These are phyloP conservation scores for Gastrodia elata DNA, from an alignment of 106 monocot species.

Conservation along the genomic window DNA sequence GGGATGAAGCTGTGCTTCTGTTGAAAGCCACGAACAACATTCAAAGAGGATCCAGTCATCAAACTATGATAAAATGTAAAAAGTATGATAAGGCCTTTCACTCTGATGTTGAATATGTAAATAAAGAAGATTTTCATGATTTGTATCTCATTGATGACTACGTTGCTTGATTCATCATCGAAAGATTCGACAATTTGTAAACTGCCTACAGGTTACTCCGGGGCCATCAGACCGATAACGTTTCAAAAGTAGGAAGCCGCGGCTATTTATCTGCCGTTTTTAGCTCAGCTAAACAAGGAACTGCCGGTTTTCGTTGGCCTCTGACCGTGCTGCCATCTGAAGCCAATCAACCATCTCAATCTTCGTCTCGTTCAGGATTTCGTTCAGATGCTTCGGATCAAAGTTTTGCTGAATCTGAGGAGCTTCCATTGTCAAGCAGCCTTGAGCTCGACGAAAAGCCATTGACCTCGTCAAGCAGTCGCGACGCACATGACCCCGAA, in stretches of 20 bases:
- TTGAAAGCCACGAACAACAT: too few relatives aligned
- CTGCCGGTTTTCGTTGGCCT: slow-evolving; percentile 36
- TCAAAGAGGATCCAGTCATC: too few relatives aligned
- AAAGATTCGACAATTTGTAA: too few relatives aligned
- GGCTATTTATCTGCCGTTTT: slow-evolving; percentile 45
- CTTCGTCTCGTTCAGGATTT: neutral
- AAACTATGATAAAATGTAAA: too few relatives aligned
- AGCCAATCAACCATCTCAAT: neutral
- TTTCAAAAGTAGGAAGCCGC: too few relatives aligned
- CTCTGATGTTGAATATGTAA: too few relatives aligned
- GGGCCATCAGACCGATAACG: slow-evolving; percentile 1
- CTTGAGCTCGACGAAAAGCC: slow-evolving; percentile 8
- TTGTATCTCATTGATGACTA: too few relatives aligned
- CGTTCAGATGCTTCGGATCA: neutral
- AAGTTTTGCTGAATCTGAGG: slow-evolving; percentile 18
- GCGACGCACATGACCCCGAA: neutral
- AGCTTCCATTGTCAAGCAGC: slow-evolving; percentile 29
- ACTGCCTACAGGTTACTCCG: too few relatives aligned
- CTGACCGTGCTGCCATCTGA: slow-evolving; percentile 1
- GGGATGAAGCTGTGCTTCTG: too few relatives aligned
- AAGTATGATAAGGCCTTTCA: too few relatives aligned
- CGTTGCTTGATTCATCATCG: too few relatives aligned
- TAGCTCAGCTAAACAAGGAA: slow-evolving; percentile 52
- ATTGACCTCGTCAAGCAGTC: neutral
- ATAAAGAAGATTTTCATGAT: too few relatives aligned